Evolutionary conservation across 352 stramenopile genomes (phyloP), one percentile per base, ranked within the genome.

Genomic region (Halophytophthora batemanensis): DNA sequence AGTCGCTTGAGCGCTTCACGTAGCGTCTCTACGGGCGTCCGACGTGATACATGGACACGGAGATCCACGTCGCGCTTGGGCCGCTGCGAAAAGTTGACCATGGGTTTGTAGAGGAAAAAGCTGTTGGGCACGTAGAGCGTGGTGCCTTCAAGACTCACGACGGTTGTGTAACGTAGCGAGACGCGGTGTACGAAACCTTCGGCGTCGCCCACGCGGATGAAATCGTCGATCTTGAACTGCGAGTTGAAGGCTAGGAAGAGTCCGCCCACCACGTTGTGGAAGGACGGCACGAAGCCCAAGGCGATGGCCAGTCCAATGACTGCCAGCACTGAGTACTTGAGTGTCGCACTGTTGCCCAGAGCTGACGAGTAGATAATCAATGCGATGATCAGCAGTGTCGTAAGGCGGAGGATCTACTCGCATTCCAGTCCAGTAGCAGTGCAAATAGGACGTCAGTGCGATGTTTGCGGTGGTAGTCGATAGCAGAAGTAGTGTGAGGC

Each of bases 81-180:
- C 0, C 82, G 80, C 50, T 93, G 81, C 39, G 82, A 87, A 50
- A 82, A 95, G 51, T 95, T 95, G 28, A 95, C 76, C 85, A 95
- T 93, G 21, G 82, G 85, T 43, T 92, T 92, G 75, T 91, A 95
- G n/a, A 95, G 60, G 47, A 95, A 95, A 54, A 91, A 93, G 51
- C 82, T 93, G 63, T 94, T 94, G 22, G 82, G 82, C 18, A 95
- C 71, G 52, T 83, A 93, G 15, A 91, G 62, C 37, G 83, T 87
- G 28, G 85, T 93, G 33, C 79, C 78, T 23, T 92, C 82, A 15
- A 82, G 66, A n/a, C 75, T 91, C 60, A 93, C 66, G 19, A 95
- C 53, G 7, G 81, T 90, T 42, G 85, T 95, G 64, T 92, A 95
- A 2, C 85, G 77, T 38, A 95, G 68, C 50, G 81, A 87, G 6